phyloP scores from a whole-genome alignment of 2,329 filamentous ascomycete genomes.

The Talaromyces amestolkiae region DNA sequence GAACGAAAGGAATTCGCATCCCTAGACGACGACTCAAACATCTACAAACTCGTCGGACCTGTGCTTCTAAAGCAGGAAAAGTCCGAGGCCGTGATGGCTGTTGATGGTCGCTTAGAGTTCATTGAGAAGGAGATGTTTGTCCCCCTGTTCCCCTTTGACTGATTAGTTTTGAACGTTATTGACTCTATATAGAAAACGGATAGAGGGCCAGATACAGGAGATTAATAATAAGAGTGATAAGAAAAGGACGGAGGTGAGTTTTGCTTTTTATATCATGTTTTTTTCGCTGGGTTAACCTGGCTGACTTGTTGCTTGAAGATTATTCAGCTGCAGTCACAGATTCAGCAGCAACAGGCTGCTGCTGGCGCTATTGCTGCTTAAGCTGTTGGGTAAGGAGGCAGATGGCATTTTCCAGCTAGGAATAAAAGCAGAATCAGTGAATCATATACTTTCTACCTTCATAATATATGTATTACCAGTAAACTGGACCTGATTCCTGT shows the following conservation, averaged over 20 bases:
- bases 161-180: conserved; percentile 11
- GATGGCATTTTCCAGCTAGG: conserved; percentile 9
- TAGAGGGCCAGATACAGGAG: conserved; percentile 64
- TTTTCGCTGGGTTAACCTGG: not conserved
- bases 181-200: conserved; percentile 54
- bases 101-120: conserved; percentile 86
- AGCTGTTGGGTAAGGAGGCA: conserved; percentile 17
- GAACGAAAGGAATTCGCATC: conserved; percentile 66
- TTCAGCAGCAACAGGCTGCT: conserved; percentile 36
- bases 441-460: not conserved
- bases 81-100: conserved; percentile 81
- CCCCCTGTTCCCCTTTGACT: not conserved
- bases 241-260: conserved; percentile 62
- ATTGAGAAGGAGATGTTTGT: conserved; percentile 86
- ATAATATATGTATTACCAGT: no score
- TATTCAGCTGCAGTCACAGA: conserved; percentile 25
- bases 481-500: no score
- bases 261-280: not conserved
- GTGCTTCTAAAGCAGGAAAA: conserved; percentile 94
- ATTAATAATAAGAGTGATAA: conserved; percentile 64
- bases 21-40: conserved; percentile 76
- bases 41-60: conserved; percentile 94
- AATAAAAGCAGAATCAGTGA: not conserved
- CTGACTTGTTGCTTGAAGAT: conserved; percentile 8
- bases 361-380: conserved; percentile 33